A percentile compares a stretch with the other conserved stretches of the same genome.
These are phyloP conservation scores for Rosa persica DNA, from an alignment of 306 rosid genomes.

Conservation along the genomic window DNA sequence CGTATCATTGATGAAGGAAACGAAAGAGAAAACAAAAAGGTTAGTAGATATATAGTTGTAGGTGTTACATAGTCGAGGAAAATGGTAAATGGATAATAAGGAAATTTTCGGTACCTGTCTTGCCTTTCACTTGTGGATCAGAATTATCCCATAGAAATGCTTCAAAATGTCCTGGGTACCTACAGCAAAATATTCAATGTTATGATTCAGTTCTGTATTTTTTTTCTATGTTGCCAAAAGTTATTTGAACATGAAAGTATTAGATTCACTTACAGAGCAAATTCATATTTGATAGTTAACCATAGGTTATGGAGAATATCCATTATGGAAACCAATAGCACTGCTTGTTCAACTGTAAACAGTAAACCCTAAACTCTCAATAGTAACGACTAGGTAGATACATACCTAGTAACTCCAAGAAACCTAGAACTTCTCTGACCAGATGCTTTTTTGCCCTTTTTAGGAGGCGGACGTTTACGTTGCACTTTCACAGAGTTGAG, in stretches of 20 bases:
- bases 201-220: not conserved
- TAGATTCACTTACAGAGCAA: not conserved
- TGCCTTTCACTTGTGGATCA: constrained; percentile 2
- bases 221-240: not conserved
- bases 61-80: not conserved
- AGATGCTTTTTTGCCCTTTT: not conserved
- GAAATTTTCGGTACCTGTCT: constrained; percentile 22
- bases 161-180: constrained; percentile 30
- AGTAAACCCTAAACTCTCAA: not conserved
- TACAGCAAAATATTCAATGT: not conserved
- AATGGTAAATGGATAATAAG: not conserved
- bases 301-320: not conserved
- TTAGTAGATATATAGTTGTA: not conserved
- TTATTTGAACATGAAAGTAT: not conserved
- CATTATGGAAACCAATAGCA: not conserved
- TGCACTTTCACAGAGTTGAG: not conserved
- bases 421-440: constrained; percentile 22
- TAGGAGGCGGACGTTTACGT: not conserved
- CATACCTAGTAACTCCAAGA: constrained; percentile 43
- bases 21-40: not conserved
- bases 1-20: constrained; percentile 5
- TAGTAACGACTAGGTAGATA: not conserved
- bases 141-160: constrained; percentile 41
- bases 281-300: not conserved
- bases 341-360: not conserved